Evolutionary conservation across 1,284 basidiomycete species (phyloP), one percentile per base, ranked within the genome.

Genomic region (Ustilago loliicola): DNA sequence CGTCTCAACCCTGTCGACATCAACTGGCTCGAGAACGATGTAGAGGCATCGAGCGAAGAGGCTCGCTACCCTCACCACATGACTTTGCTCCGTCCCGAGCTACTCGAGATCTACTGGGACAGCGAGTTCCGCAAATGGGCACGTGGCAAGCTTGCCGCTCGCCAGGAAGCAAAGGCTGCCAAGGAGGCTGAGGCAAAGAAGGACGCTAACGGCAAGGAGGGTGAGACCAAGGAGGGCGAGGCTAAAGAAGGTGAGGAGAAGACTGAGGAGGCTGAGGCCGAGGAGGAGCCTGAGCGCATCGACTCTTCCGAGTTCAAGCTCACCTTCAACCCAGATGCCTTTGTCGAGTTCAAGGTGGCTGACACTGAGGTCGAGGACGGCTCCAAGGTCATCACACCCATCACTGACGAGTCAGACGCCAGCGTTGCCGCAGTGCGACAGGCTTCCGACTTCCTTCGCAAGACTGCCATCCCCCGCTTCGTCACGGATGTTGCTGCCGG

Each of bases 301-400:
- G 85, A 85, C 77, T 82, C 86, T 57, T 80, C 87, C 82, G 79
- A 87, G 57, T 90, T 90, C 82, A 86, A 88, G 71, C 87, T 90
- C 36, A 80, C 86, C 57, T 90, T 90, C 88, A 90, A 90, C 86
- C 88, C 89, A 4, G 90, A 90, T 80, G 90, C 90, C 17, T 90
- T 90, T 70, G 89, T 90, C 86, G 72, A 86, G 57, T 79, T 80
- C 67, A 72, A 73, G 61, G 61, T 81, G 10, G 71, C 77, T 15
- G 58, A 63, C 21, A 69, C 81, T 27, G 64, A 70, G 17, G 70
- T 54, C 10, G 74, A 65, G 38, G 68, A 66, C n/a, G 64, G 67
- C 38, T 65, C 73, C 54, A 77, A 78, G 63, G 68, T 80, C 38
- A 71, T 81, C 59, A 74, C 72, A n/a, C 80, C 82, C 27, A 73